These are phyloP conservation scores for Calycina herbarum DNA, from an alignment of 2,329 filamentous ascomycete species.

Conservation along the genomic window DNA sequence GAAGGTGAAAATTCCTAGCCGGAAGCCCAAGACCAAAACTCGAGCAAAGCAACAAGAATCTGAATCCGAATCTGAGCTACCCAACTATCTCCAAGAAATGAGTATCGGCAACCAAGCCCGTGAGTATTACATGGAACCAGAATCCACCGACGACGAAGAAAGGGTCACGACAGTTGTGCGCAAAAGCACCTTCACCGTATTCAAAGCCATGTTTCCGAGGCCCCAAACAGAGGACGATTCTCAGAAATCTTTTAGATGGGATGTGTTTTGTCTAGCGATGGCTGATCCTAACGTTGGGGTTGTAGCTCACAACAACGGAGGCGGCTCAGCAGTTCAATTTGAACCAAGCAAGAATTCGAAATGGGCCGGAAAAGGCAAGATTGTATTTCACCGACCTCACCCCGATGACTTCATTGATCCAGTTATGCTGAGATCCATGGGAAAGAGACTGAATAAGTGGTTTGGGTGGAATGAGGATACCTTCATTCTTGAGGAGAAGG, in stretches of 20 bases:
- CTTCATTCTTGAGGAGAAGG: constrained; percentile 2
- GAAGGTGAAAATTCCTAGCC: background rate
- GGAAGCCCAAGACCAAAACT: background rate
- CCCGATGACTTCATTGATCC: background rate
- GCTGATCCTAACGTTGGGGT: constrained; percentile 2
- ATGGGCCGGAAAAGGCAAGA: constrained; percentile 4
- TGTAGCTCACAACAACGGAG: constrained; percentile 5
- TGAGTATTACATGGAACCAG: constrained; percentile 15
- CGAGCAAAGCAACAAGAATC: background rate
- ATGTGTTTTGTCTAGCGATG: constrained; percentile 3
- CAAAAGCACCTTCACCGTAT: background rate
- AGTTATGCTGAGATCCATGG: constrained; percentile 1
- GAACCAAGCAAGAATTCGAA: background rate
- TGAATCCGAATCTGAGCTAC: constrained; percentile 27
- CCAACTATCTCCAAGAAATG: constrained; percentile 14
- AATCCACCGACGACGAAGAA: constrained; percentile 13
- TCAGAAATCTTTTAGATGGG: constrained; percentile 6
- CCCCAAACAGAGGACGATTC: background rate
- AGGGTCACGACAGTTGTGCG: background rate
- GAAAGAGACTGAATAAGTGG: constrained; percentile 8
- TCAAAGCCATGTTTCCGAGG: background rate
- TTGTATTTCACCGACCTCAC: constrained; percentile 10
- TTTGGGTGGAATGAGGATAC: constrained; percentile 11
- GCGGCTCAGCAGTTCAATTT: constrained; percentile 7
- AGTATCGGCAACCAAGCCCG: too few species aligned